Conservation (phyloP, 305 asterid species). For the Ilex paraguariensis region DNA sequence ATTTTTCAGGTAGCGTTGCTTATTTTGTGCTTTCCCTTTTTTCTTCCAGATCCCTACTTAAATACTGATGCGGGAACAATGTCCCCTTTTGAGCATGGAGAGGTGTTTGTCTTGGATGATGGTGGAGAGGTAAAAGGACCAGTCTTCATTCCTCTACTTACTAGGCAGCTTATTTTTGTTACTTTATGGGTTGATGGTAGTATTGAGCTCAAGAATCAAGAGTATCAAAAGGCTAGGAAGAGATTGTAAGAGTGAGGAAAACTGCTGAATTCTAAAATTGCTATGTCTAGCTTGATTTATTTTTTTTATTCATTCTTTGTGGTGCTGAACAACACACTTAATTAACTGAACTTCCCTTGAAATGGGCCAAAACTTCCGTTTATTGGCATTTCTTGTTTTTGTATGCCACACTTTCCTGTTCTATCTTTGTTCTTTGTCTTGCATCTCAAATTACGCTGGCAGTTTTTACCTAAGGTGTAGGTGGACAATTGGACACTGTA, state of each 20-base stretch:
- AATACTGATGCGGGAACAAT: constrained; percentile 94
- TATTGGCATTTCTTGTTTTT: too few species aligned
- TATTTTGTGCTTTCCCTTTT: background rate
- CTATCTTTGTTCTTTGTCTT: background rate
- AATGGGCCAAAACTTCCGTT: too few species aligned
- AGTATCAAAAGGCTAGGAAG: too few species aligned
- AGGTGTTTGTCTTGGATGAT: constrained; percentile 87
- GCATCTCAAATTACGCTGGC: background rate
- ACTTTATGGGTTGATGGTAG: background rate
- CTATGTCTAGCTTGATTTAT: too few species aligned
- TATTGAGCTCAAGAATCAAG: too few species aligned
- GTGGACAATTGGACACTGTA: background rate
- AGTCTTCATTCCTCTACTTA: constrained; percentile 1
- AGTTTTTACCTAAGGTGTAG: background rate
- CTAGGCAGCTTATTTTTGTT: background rate
- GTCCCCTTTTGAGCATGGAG: constrained; percentile 98
- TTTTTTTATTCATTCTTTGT: too few species aligned
- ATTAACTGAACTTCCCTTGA: too few species aligned
- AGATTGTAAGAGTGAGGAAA: too few species aligned
- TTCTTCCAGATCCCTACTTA: constrained; percentile 72
- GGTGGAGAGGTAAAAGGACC: constrained; percentile 83
- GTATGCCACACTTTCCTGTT: too few species aligned
- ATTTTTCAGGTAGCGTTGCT: background rate
- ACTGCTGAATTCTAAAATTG: too few species aligned
- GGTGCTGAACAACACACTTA: too few species aligned